These are phyloP conservation scores for Metschnikowia sp. DNA, from an alignment of 805 yeast species.

Conservation along the genomic window DNA sequence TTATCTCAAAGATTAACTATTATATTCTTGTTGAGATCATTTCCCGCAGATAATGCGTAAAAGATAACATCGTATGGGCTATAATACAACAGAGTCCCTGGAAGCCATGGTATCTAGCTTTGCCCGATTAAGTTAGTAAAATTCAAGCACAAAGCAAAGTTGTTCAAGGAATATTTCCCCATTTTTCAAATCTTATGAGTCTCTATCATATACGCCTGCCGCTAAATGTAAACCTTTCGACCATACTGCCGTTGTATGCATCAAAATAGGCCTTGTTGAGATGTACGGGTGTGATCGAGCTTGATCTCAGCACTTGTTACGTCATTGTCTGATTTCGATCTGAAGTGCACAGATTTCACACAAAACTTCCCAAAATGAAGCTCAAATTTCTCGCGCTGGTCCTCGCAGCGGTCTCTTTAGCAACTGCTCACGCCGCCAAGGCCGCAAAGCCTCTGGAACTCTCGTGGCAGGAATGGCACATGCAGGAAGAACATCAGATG, in stretches of 20 bases:
- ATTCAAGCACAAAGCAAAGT: too few relatives aligned
- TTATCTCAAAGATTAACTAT: too few relatives aligned
- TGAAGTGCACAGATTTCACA: not conserved
- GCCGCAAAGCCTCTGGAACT: slow-evolving; percentile 32
- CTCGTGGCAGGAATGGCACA: slow-evolving; percentile 84
- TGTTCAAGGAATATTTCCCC: too few relatives aligned
- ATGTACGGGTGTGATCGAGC: not conserved
- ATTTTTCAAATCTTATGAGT: rapidly evolving
- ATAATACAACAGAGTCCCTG: too few relatives aligned
- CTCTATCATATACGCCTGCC: too few relatives aligned
- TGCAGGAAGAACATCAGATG: slow-evolving; percentile 82
- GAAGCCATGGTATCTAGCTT: too few relatives aligned
- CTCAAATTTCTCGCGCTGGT: not conserved
- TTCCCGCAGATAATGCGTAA: too few relatives aligned
- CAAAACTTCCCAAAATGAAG: not conserved
- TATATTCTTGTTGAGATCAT: too few relatives aligned
- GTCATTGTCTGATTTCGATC: not conserved
- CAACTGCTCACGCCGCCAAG: slow-evolving; percentile 9
- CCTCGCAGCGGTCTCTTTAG: not conserved
- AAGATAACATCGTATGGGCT: too few relatives aligned
- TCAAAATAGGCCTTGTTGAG: not conserved
- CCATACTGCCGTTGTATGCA: too few relatives aligned
- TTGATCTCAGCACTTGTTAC: not conserved
- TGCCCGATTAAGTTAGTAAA: too few relatives aligned
- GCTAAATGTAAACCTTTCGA: too few relatives aligned